Conservation (phyloP, 2,329 filamentous ascomycete species). For the Apiospora saccharicola region DNA sequence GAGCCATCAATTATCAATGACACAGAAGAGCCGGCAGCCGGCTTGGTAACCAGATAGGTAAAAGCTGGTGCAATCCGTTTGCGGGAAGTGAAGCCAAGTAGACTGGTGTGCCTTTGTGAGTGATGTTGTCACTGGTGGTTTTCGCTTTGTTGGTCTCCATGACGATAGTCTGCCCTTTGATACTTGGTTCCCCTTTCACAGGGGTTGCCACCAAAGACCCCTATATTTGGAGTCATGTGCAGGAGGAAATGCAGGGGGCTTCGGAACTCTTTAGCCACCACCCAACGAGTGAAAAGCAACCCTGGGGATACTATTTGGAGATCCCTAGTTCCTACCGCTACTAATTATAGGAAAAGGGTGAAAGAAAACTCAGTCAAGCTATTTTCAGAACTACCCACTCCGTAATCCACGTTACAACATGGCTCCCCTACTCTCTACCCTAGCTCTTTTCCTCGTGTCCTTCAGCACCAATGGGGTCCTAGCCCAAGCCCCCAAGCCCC, state of each 20-base stretch:
- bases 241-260: not conserved
- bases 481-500: not conserved
- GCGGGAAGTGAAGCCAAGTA: not conserved
- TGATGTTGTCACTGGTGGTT: not conserved
- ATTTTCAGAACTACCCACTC: not conserved
- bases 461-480: not conserved
- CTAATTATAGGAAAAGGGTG: not conserved
- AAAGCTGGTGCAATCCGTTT: not conserved
- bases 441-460: not conserved
- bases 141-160: not conserved
- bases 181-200: not conserved
- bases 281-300: not conserved
- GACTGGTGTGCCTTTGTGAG: not conserved
- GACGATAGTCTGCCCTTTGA: not conserved
- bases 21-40: not conserved
- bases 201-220: not conserved
- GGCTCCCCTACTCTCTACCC: not conserved
- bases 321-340: not conserved
- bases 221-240: not conserved
- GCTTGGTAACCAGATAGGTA: not conserved
- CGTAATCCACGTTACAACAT: not conserved
- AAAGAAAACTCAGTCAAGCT: not conserved
- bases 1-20: not conserved
- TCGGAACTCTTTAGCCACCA: not conserved
- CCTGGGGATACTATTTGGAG: not conserved